A percentile compares a stretch with the other conserved stretches of the same genome.
Conservation (phyloP, 805 yeast species). For the Clavispora santaluciae region DNA sequence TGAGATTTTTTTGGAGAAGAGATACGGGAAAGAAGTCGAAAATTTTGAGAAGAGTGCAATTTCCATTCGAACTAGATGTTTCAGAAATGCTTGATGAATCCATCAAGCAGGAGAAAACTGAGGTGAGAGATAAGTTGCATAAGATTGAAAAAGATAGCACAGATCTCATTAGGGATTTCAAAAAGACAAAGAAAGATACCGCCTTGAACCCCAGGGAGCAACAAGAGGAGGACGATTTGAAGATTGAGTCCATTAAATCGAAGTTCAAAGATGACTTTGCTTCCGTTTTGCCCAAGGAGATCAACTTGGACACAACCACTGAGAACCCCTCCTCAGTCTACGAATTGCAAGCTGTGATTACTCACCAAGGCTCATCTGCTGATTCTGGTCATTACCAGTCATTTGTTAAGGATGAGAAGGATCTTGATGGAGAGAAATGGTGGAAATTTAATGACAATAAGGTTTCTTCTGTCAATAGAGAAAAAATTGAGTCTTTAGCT, state of each 20-base stretch:
- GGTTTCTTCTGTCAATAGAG: conserved; percentile 71
- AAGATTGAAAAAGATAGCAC: conserved; percentile 68
- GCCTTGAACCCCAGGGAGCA: conserved; percentile 48
- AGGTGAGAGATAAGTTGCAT: conserved; percentile 72
- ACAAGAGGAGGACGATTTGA: conserved; percentile 50
- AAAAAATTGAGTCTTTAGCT: conserved; percentile 76
- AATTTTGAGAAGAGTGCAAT: conserved; percentile 87
- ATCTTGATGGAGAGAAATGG: conserved; percentile 72
- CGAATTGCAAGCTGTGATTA: conserved; percentile 74
- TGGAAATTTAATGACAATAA: conserved; percentile 93
- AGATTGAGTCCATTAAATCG: conserved; percentile 40
- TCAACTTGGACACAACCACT: conserved; percentile 37
- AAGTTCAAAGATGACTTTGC: conserved; percentile 49
- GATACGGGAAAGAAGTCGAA: conserved; percentile 88
- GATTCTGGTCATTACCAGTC: conserved; percentile 98
- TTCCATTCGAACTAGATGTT: conserved; percentile 89
- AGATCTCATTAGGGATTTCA: conserved; percentile 68
- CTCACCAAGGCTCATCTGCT: conserved; percentile 93
- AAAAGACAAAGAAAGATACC: conserved; percentile 48
- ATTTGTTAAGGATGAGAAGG: conserved; percentile 68
- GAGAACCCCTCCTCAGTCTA: conserved; percentile 87
- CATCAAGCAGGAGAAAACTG: conserved; percentile 59
- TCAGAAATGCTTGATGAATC: conserved; percentile 82
- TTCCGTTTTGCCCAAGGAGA: conserved; percentile 35
- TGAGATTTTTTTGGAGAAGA: conserved; percentile 93